Evolutionary conservation across 2,329 filamentous ascomycete species (phyloP), one percentile per base, ranked within the genome.

Genomic region (Drechslerella dactyloides): DNA sequence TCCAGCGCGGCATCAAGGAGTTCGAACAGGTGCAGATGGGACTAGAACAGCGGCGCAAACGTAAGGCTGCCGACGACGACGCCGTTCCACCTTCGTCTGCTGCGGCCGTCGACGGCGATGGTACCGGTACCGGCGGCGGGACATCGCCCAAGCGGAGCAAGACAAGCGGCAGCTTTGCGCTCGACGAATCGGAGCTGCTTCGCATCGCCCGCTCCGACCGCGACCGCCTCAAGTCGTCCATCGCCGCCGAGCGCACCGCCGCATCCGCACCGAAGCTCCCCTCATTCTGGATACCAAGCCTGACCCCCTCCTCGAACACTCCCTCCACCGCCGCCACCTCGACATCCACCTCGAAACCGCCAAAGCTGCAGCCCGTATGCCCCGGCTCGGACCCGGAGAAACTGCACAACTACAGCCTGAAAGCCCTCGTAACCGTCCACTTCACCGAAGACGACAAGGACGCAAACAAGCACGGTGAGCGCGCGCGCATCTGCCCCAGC

Each of bases 221-320:
- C 70, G 83, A 84, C 35, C 89, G 89, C 77, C 86, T 89, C 21
- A 87, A 88, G 76, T 87, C 84, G 72, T 86, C 87, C 19, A 84
- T 94, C 65, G 87, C 90, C 58, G 85, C 86, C 46, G 90, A 96
- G 79, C 90, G 88, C 82, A 87, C 74, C 24, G 74, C 60, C 37
- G 73, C 73, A 1, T 70, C 75, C 0, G 70, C 73, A 11, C 73
- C 69, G 27, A 77, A 77, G 51, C 81, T 96, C 0, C 90, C 91
- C 0, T 96, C 91, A 0, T 97, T 97, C 81, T 97, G 93, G 94
- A 89, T 93, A 0, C 93, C 92, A 0, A 90, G 89, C 0, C 85
- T 93, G 65, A 96, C 90, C 0, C 91, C 91, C 0, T 85, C 84
- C 40, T 85, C 85, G 52, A 81, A 3, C 4, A 33, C 3, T 8